Conservation (phyloP, 148 eudicot species). For the Pharnaceum exiguum region DNA sequence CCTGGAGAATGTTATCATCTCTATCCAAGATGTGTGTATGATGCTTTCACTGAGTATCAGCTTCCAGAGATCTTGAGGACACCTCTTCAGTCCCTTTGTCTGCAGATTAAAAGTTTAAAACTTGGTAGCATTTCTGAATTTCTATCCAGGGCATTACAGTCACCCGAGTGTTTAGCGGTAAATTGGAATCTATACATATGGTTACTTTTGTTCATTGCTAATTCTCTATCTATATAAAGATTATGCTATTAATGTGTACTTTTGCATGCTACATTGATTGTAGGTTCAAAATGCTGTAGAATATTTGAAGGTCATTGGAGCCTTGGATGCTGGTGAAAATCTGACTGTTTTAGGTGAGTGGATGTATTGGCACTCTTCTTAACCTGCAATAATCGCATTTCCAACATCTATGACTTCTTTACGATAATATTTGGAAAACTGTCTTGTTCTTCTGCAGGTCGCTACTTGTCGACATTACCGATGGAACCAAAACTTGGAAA, state of each 20-base stretch:
- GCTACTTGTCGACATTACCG: constrained; percentile 73
- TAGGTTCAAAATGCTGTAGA: constrained; percentile 98
- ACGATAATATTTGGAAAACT: not conserved
- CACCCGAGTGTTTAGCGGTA: constrained; percentile 89
- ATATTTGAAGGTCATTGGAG: constrained; percentile 85
- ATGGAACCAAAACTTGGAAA: constrained; percentile 93
- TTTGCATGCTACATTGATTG: constrained; percentile 2
- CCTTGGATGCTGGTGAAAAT: constrained; percentile 77
- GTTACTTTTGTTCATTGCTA: not conserved
- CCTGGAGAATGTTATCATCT: constrained; percentile 97
- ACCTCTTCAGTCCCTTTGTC: constrained; percentile 91
- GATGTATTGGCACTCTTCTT: not conserved
- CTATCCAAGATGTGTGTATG: constrained; percentile 90
- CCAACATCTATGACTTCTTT: not conserved
- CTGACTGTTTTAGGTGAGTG: constrained; percentile 67
- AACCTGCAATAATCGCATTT: not conserved
- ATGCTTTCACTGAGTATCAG: constrained; percentile 89
- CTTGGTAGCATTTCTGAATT: constrained; percentile 94
- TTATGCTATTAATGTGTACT: not conserved
- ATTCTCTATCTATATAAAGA: not conserved
- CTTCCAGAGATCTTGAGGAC: constrained; percentile 95
- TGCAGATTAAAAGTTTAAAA: constrained; percentile 92
- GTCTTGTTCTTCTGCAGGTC: constrained; percentile 52
- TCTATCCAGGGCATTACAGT: constrained; percentile 83
- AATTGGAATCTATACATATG: too few relatives aligned